These are phyloP conservation scores for Hypoxylon lenormandii DNA, from an alignment of 495 filamentous ascomycete genomes.

Conservation along the genomic window DNA sequence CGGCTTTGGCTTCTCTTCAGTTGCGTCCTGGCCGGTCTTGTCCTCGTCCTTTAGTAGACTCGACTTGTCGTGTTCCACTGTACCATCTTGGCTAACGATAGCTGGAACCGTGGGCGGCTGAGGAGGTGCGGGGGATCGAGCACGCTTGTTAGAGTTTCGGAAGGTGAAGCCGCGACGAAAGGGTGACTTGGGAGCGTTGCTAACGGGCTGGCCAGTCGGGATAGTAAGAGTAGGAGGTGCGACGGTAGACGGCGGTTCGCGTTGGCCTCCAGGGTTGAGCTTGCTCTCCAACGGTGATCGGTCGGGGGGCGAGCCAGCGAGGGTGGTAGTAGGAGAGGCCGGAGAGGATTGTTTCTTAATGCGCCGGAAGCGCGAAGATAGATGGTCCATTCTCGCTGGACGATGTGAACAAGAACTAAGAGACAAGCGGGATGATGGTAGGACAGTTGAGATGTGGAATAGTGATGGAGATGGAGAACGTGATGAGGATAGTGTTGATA, in stretches of 20 bases:
- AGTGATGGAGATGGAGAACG: too few species aligned
- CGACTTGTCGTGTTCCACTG: slow-evolving; percentile 46
- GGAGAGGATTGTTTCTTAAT: slow-evolving; percentile 25
- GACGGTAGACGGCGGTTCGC: slow-evolving; percentile 1
- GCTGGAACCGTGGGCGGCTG: slow-evolving; percentile 49
- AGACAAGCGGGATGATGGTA: too few species aligned
- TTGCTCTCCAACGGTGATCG: slow-evolving; percentile 25
- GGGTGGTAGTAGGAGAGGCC: slow-evolving; percentile 10
- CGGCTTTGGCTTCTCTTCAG: slow-evolving; percentile 34
- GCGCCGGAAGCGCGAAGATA: slow-evolving; percentile 48
- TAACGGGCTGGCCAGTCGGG: slow-evolving; percentile 19
- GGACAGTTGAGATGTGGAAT: too few species aligned
- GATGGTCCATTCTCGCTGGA: slow-evolving; percentile 42
- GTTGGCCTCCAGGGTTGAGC: slow-evolving; percentile 8
- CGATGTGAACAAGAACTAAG: not conserved
- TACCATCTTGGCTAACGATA: slow-evolving; percentile 31
- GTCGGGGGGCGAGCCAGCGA: slow-evolving; percentile 36
- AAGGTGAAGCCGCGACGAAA: slow-evolving; percentile 43
- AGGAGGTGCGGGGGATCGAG: slow-evolving; percentile 56
- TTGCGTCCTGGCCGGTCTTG: slow-evolving; percentile 35
- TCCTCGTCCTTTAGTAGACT: slow-evolving; percentile 38
- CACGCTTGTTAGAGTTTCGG: slow-evolving; percentile 52
- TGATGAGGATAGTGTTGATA: not conserved
- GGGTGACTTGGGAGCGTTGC: slow-evolving; percentile 40
- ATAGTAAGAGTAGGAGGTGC: slow-evolving; percentile 41